phyloP scores from a whole-genome alignment of 805 yeast genomes.

The Saccharomyces mikatae region DNA sequence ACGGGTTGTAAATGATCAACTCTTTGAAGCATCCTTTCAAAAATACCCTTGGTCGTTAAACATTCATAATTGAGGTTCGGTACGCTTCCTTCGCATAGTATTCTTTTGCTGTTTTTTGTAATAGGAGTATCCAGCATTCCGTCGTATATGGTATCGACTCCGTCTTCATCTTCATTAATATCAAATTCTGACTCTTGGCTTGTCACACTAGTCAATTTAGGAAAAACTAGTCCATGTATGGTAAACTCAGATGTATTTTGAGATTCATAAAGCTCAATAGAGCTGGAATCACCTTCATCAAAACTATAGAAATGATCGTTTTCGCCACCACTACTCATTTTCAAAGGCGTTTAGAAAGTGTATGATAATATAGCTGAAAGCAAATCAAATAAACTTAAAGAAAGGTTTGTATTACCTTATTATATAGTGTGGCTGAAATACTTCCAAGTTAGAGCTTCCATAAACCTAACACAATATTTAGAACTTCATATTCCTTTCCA shows the following conservation, averaged over 20 bases:
- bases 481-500: background rate
- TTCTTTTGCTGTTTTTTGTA: slow-evolving; percentile 6
- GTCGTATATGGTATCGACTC: slow-evolving; percentile 17
- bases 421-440: background rate
- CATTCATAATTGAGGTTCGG: slow-evolving; percentile 26
- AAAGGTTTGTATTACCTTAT: background rate
- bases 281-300: slow-evolving; percentile 3
- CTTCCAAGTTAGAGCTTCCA: background rate
- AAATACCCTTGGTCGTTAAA: slow-evolving; percentile 29
- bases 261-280: slow-evolving; percentile 2
- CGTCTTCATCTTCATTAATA: slow-evolving; percentile 18
- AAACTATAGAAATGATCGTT: slow-evolving; percentile 3
- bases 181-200: slow-evolving; percentile 20
- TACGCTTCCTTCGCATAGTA: slow-evolving; percentile 14
- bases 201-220: slow-evolving; percentile 1
- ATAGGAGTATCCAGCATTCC: slow-evolving; percentile 11
- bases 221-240: slow-evolving; percentile 1
- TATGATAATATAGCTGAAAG: background rate
- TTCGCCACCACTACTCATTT: slow-evolving; percentile 1
- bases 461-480: background rate
- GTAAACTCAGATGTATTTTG: background rate
- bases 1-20: slow-evolving; percentile 25
- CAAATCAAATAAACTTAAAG: background rate
- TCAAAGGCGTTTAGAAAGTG: background rate
- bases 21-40: slow-evolving; percentile 22